phyloP scores from a whole-genome alignment of 805 yeast genomes.

The Candida mattraensis region DNA sequence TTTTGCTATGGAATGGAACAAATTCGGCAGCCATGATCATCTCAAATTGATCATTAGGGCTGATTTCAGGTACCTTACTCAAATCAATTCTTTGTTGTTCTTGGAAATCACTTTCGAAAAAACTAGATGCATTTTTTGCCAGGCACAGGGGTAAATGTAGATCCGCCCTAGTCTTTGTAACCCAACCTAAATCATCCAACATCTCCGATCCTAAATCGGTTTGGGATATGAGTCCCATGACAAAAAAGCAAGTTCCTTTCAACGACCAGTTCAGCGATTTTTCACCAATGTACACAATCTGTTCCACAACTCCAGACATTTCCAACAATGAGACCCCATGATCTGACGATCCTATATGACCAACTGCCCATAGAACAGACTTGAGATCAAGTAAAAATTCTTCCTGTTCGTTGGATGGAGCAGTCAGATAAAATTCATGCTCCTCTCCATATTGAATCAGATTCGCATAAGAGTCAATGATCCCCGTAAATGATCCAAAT shows the following conservation, averaged over 20 bases:
- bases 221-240: conserved; percentile 68
- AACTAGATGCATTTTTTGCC: conserved; percentile 23
- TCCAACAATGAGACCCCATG: conserved; percentile 65
- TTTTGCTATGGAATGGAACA: conserved; percentile 20
- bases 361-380: conserved; percentile 84
- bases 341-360: conserved; percentile 73
- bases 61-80: conserved; percentile 11
- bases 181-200: conserved; percentile 81
- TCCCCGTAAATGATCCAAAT: conserved; percentile 24
- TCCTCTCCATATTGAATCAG: conserved; percentile 21
- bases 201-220: conserved; percentile 83
- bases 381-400: conserved; percentile 51
- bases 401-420: conserved; percentile 29
- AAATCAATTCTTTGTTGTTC: conserved; percentile 4
- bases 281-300: conserved; percentile 51
- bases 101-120: conserved; percentile 17
- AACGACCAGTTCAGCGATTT: conserved; percentile 55
- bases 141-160: conserved; percentile 35
- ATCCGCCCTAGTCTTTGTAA: conserved; percentile 44
- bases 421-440: conserved; percentile 18
- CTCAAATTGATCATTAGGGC: conserved; percentile 20
- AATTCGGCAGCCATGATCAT: conserved; percentile 29
- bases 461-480: conserved; percentile 19
- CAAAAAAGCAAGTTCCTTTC: conserved; percentile 75
- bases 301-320: conserved; percentile 44